phyloP scores from a whole-genome alignment of 129 eudicot genomes.

The Calendula officinalis region DNA sequence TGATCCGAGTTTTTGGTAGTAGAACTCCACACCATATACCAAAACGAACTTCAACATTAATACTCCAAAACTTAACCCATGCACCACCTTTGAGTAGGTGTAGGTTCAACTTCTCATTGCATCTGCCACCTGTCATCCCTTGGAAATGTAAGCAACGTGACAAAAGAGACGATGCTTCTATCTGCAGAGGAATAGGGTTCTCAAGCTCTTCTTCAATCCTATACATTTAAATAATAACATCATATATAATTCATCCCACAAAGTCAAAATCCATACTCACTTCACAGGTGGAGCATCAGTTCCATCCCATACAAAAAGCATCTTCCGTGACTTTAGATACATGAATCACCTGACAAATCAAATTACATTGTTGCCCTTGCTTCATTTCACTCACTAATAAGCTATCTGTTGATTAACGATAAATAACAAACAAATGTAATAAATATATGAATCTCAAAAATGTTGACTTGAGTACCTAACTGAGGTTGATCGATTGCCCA shows the following conservation, averaged over 20 bases:
- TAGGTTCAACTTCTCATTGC: slow-evolving; percentile 53
- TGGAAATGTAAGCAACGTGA: slow-evolving; percentile 62
- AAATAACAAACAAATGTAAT: neutral
- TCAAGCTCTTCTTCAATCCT: slow-evolving; percentile 69
- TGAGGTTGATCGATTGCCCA: slow-evolving; percentile 51
- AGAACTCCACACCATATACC: slow-evolving; percentile 75
- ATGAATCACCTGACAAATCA: slow-evolving; percentile 84
- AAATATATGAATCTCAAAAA: neutral
- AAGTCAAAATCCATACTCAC: slow-evolving; percentile 44
- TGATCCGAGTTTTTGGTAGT: slow-evolving; percentile 52
- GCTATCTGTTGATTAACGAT: slow-evolving; percentile 27
- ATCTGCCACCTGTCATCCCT: slow-evolving; percentile 54
- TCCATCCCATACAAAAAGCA: slow-evolving; percentile 96
- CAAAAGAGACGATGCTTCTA: slow-evolving; percentile 47
- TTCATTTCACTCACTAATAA: slow-evolving; percentile 49
- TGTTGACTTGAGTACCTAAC: slow-evolving; percentile 36
- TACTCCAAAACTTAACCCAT: slow-evolving; percentile 64
- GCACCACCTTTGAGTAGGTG: slow-evolving; percentile 46
- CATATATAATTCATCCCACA: too few species aligned
- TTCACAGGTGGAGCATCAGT: slow-evolving; percentile 71
- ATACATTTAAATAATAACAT: too few species aligned
- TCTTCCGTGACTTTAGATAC: slow-evolving; percentile 45
- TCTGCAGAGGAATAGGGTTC: slow-evolving; percentile 57
- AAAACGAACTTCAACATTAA: slow-evolving; percentile 47
- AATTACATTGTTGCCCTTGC: slow-evolving; percentile 44